phyloP scores from a whole-genome alignment of 352 stramenopile species.

The Globisporangium cylindrosporum region DNA sequence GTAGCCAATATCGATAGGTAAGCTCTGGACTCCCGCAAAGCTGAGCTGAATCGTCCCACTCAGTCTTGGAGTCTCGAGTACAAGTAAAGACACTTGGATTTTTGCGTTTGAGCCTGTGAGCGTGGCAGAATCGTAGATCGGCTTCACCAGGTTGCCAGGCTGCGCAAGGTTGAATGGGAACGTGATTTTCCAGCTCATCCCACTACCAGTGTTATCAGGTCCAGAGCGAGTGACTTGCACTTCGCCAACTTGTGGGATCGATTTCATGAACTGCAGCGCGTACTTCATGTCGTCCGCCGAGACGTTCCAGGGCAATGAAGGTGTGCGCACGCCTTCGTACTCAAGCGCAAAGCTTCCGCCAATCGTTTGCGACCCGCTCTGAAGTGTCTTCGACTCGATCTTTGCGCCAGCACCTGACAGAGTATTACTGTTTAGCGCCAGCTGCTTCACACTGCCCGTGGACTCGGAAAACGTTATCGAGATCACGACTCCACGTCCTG shows the following conservation, averaged over 20 bases:
- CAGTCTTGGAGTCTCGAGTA: conserved; percentile 37
- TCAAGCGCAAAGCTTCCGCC: conserved; percentile 44
- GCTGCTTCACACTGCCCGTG: conserved; percentile 25
- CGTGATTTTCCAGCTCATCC: conserved; percentile 53
- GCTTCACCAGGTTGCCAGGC: conserved; percentile 28
- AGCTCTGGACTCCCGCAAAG: conserved; percentile 30
- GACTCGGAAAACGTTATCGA: conserved; percentile 24
- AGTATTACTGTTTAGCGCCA: conserved; percentile 19
- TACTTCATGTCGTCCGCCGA: conserved; percentile 76
- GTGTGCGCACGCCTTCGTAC: conserved; percentile 52
- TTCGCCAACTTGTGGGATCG: conserved; percentile 47
- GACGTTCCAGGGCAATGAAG: conserved; percentile 69
- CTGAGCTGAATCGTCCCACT: conserved; percentile 39
- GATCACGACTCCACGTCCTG: conserved; percentile 25
- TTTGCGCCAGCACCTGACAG: conserved; percentile 26
- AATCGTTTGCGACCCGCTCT: conserved; percentile 39
- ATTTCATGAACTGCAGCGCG: conserved; percentile 64
- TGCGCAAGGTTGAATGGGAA: conserved; percentile 42
- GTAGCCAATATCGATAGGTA: conserved; percentile 25
- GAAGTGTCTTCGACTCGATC: conserved; percentile 26
- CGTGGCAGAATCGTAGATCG: conserved; percentile 23
- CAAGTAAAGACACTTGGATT: conserved; percentile 32
- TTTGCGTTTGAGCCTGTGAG: conserved; percentile 34
- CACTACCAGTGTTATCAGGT: conserved; percentile 24
- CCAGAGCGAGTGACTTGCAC: conserved; percentile 44